Evolutionary conservation across 768 basidiomycete genomes (phyloP).

Genomic region (Tulasnella calospora): DNA sequence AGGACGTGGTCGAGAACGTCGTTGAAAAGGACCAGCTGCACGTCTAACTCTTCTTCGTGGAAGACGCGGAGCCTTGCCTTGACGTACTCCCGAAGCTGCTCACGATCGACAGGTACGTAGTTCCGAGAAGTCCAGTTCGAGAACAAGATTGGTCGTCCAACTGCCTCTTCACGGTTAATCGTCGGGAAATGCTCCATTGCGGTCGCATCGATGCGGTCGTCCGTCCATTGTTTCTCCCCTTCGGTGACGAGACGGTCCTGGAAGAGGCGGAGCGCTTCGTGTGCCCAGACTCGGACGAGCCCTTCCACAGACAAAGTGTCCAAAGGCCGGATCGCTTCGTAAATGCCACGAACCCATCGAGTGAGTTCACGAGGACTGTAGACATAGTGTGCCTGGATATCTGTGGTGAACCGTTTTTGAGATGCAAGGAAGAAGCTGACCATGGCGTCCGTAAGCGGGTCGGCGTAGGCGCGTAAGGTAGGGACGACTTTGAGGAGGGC

Average conservation of each 20-base stretch:
- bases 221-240: conserved; percentile 91
- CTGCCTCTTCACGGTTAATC: conserved; percentile 79
- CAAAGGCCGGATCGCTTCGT: conserved; percentile 90
- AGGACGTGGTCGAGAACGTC: conserved; percentile 97
- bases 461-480: conserved; percentile 84
- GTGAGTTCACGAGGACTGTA: conserved; percentile 99
- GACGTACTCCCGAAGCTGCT: conserved; percentile 88
- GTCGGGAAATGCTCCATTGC: conserved; percentile 92
- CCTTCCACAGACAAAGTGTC: conserved; percentile 94
- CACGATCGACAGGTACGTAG: conserved; percentile 92
- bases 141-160: conserved; percentile 86
- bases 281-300: conserved; percentile 94
- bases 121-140: conserved; percentile 99
- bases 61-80: conserved; percentile 97
- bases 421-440: conserved; percentile 92
- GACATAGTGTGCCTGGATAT: conserved; percentile 96
- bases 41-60: conserved; percentile 98
- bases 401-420: conserved; percentile 90
- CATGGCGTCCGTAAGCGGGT: conserved; percentile 96
- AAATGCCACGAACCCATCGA: conserved; percentile 94
- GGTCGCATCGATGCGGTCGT: conserved; percentile 77
- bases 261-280: conserved; percentile 94
- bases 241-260: conserved; percentile 94
- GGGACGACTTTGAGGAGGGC: conserved; percentile 94
- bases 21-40: conserved; percentile 95